Evolutionary conservation across 768 basidiomycete species (phyloP).

Genomic region (Suillus placidus): DNA sequence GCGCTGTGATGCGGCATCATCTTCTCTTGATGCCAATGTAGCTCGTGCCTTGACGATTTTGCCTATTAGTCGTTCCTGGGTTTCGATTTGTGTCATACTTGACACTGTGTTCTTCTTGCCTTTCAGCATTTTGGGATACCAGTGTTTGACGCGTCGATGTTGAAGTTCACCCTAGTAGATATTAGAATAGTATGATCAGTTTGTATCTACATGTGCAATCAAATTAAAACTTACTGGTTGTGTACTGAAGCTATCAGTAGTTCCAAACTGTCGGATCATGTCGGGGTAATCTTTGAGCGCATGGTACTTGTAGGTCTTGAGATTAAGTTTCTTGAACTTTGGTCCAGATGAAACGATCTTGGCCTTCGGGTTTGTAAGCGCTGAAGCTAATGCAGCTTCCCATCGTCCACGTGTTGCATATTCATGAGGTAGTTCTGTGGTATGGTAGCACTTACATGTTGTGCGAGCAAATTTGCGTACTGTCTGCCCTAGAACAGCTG

Average conservation of each 20-base stretch:
- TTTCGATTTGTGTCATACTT: conserved; percentile 32
- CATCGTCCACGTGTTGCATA: not conserved
- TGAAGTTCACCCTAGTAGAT: conserved; percentile 37
- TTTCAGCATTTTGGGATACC: conserved; percentile 41
- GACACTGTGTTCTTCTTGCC: conserved; percentile 15
- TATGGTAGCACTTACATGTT: not conserved
- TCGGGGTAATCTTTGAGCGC: conserved; percentile 14
- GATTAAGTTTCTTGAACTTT: not conserved
- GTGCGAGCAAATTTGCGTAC: not conserved
- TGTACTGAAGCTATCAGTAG: conserved; percentile 39
- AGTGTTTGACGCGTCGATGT: conserved; percentile 38
- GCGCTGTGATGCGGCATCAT: not conserved
- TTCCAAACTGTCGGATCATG: conserved; percentile 25
- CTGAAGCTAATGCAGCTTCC: not conserved
- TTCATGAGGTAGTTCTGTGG: not conserved
- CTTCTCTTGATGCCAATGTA: conserved; percentile 4
- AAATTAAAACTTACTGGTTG: conserved; percentile 22
- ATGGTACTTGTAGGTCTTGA: conserved; percentile 17
- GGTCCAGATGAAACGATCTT: conserved; percentile 6
- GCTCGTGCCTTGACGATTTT: conserved; percentile 12
- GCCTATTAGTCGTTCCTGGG: conserved; percentile 19
- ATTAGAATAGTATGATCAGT: not conserved
- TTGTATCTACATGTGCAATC: not conserved
- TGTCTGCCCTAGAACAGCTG: not conserved
- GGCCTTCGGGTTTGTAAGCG: not conserved